Percentiles rank a stretch among this genome's conserved stretches.
Conservation (phyloP, 2,329 filamentous ascomycete species). For the Aspergillus carbonarius region DNA sequence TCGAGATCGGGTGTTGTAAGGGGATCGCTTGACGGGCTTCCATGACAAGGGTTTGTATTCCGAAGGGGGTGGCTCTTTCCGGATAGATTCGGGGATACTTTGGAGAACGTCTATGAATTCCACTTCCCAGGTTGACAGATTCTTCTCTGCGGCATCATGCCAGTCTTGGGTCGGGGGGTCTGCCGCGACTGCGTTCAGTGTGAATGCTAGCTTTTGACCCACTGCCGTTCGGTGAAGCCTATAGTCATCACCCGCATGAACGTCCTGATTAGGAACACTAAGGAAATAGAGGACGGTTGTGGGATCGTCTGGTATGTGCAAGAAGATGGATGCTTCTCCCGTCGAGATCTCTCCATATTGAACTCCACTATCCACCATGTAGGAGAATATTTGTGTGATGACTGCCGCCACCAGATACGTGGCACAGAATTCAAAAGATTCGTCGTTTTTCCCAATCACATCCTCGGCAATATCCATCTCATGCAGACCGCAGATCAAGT, state of each 20-base stretch:
- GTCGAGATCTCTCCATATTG: constrained; percentile 30
- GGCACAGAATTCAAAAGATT: constrained; percentile 26
- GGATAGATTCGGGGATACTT: constrained; percentile 25
- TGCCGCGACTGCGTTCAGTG: constrained; percentile 27
- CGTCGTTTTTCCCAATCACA: constrained; percentile 25
- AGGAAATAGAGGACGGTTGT: constrained; percentile 26
- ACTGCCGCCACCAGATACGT: constrained; percentile 26
- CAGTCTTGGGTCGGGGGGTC: constrained; percentile 23
- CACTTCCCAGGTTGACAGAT: constrained; percentile 25
- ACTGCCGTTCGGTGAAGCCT: constrained; percentile 33
- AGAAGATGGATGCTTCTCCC: constrained; percentile 33
- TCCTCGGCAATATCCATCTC: constrained; percentile 24
- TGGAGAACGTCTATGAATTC: constrained; percentile 23
- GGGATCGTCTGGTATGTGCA: constrained; percentile 26
- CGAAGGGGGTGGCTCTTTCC: constrained; percentile 19
- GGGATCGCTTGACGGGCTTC: constrained; percentile 9
- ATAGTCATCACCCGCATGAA: constrained; percentile 21
- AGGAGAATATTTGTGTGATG: constrained; percentile 30
- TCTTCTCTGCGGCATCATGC: constrained; percentile 19
- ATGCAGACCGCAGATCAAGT: constrained; percentile 28
- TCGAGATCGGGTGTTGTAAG: neutral
- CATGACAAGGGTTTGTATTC: constrained; percentile 27
- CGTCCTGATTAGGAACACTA: constrained; percentile 26
- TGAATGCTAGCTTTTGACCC: constrained; percentile 34
- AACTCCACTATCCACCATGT: constrained; percentile 27